A percentile compares a stretch with the other conserved stretches of the same genome.
Evolutionary conservation across 805 yeast genomes (phyloP).

Genomic region (Nakazawaea pomicola): DNA sequence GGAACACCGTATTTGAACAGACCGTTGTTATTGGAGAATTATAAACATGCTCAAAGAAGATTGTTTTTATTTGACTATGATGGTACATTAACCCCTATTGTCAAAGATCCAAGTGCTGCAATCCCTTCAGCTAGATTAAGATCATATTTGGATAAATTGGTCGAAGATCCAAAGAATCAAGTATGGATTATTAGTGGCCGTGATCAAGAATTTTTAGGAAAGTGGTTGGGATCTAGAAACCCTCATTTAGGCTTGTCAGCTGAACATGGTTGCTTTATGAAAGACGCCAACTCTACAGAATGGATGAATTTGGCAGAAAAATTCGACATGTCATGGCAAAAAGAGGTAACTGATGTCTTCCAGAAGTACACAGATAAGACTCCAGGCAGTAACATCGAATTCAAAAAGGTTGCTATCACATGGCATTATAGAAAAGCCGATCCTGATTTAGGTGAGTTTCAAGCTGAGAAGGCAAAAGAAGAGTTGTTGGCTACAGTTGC

Average conservation of each 20-base stretch:
- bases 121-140: slow-evolving; percentile 78
- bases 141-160: slow-evolving; percentile 51
- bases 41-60: slow-evolving; percentile 58
- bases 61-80: slow-evolving; percentile 92
- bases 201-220: slow-evolving; percentile 83
- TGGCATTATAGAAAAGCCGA: slow-evolving; percentile 98
- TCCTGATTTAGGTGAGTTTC: slow-evolving; percentile 87
- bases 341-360: slow-evolving; percentile 70
- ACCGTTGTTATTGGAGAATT: slow-evolving; percentile 55
- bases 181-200: slow-evolving; percentile 97
- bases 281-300: slow-evolving; percentile 51
- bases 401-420: slow-evolving; percentile 88
- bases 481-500: slow-evolving; percentile 59
- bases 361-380: slow-evolving; percentile 77
- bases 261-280: slow-evolving; percentile 96
- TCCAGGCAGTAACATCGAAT: slow-evolving; percentile 84
- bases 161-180: slow-evolving; percentile 74
- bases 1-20: slow-evolving; percentile 81
- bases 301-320: slow-evolving; percentile 86
- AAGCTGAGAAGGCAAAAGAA: slow-evolving; percentile 68
- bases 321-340: slow-evolving; percentile 93
- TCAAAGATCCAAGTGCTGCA: slow-evolving; percentile 96
- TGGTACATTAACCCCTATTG: slow-evolving; percentile 96
- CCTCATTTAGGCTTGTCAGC: slow-evolving; percentile 79
- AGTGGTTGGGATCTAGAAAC: slow-evolving; percentile 73